Conservation (phyloP, 768 basidiomycete genomes). For the Termitomyces eurrhizus region DNA sequence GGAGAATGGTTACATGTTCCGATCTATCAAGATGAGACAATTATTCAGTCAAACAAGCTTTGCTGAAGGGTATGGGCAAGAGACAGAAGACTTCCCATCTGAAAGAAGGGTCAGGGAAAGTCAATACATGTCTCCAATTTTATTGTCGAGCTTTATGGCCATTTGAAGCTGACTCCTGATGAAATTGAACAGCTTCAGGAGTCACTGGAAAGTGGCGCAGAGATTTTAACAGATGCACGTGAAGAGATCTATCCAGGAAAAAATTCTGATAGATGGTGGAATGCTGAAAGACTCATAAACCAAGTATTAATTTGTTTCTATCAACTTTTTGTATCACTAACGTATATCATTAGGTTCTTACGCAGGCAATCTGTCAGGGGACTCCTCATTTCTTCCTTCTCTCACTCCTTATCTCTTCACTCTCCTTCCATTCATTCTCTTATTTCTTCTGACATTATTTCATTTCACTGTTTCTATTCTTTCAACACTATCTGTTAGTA, state of each 20-base stretch:
- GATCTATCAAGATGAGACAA: slow-evolving; percentile 2
- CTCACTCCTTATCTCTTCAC: no score
- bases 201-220: no score
- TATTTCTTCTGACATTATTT: no score
- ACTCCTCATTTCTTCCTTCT: no score
- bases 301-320: slow-evolving; percentile 13
- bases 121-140: background rate
- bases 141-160: background rate
- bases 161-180: background rate
- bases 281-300: slow-evolving; percentile 17
- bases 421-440: no score
- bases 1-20: background rate
- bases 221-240: no score
- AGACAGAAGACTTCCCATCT: slow-evolving; percentile 5
- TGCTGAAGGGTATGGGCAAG: background rate
- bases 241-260: slow-evolving; percentile 20
- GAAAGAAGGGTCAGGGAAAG: slow-evolving; percentile 9
- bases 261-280: slow-evolving; percentile 20
- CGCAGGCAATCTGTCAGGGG: no score
- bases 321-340: background rate
- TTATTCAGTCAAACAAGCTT: background rate
- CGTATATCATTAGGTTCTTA: background rate
- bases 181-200: slow-evolving; percentile 1
- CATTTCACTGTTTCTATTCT: no score
- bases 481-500: no score